A percentile compares a stretch with the other conserved stretches of the same genome.
phyloP scores from a whole-genome alignment of 176 grass and related monocot genomes.

The Zoysia japonica region DNA sequence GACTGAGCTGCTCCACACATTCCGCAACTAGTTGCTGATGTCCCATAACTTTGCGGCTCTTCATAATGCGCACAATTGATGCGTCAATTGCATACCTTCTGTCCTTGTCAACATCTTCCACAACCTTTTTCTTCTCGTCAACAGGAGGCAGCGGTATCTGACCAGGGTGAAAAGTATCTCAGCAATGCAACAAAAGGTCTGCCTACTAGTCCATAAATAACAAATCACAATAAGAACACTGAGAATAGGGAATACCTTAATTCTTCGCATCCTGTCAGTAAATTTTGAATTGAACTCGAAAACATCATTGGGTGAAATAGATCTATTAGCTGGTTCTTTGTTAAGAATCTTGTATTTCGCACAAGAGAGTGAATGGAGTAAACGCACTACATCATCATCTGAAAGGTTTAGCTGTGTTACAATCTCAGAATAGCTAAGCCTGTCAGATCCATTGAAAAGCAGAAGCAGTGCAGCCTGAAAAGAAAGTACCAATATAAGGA shows the following conservation, averaged over 20 bases:
- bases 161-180: no score
- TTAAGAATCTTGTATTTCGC: slow-evolving; percentile 77
- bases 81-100: slow-evolving; percentile 86
- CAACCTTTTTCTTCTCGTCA: slow-evolving; percentile 90
- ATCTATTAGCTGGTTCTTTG: slow-evolving; percentile 76
- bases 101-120: slow-evolving; percentile 94
- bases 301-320: slow-evolving; percentile 61
- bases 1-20: slow-evolving; percentile 86
- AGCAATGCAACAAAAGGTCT: no score
- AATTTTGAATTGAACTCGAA: slow-evolving; percentile 93
- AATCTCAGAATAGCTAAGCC: slow-evolving; percentile 80
- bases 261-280: slow-evolving; percentile 85
- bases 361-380: slow-evolving; percentile 84
- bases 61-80: slow-evolving; percentile 91
- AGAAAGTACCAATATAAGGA: not conserved
- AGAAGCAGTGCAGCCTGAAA: slow-evolving; percentile 66
- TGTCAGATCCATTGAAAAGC: slow-evolving; percentile 60
- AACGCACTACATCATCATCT: slow-evolving; percentile 78
- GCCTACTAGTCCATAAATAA: no score
- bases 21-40: slow-evolving; percentile 83
- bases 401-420: slow-evolving; percentile 74
- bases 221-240: not conserved
- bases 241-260: slow-evolving; percentile 56
- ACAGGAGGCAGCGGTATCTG: slow-evolving; percentile 78
- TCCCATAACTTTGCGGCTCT: slow-evolving; percentile 80